Evolutionary conservation across 345 rosid species (phyloP).

Genomic region (Barbarea vulgaris): DNA sequence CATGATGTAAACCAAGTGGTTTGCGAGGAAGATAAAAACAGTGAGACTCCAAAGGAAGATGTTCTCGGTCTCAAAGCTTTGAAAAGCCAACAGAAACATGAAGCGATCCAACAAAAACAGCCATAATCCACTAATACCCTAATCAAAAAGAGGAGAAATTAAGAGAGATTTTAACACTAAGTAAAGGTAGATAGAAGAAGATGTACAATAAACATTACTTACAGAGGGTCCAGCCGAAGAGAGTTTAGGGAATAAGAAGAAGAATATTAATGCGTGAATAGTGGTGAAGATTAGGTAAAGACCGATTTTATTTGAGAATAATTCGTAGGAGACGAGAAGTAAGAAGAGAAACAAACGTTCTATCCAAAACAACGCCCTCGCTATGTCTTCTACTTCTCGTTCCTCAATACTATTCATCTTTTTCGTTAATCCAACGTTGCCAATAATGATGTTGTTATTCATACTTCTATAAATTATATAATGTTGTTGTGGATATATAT

Average conservation of each 20-base stretch:
- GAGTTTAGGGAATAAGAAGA: slow-evolving; percentile 3
- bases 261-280: not conserved
- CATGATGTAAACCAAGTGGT: slow-evolving; percentile 4
- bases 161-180: not conserved
- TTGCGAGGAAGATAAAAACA: not conserved
- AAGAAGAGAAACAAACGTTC: slow-evolving; percentile 13
- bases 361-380: not conserved
- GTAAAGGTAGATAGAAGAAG: slow-evolving; percentile 4
- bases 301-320: not conserved
- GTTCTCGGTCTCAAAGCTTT: not conserved
- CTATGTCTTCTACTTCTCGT: not conserved
- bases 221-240: slow-evolving; percentile 9
- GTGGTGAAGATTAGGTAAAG: not conserved
- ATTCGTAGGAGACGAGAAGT: not conserved
- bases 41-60: not conserved
- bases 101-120: slow-evolving; percentile 5
- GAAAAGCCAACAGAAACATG: not conserved
- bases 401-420: not conserved
- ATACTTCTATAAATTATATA: not conserved
- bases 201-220: not conserved
- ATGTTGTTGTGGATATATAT: not conserved
- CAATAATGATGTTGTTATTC: not conserved
- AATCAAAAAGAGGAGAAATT: not conserved
- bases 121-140: slow-evolving; percentile 6
- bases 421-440: not conserved